Percentiles rank a stretch among this genome's conserved stretches.
Evolutionary conservation across 2,329 filamentous ascomycete genomes (phyloP).

Genomic region (Alternaria dauci): DNA sequence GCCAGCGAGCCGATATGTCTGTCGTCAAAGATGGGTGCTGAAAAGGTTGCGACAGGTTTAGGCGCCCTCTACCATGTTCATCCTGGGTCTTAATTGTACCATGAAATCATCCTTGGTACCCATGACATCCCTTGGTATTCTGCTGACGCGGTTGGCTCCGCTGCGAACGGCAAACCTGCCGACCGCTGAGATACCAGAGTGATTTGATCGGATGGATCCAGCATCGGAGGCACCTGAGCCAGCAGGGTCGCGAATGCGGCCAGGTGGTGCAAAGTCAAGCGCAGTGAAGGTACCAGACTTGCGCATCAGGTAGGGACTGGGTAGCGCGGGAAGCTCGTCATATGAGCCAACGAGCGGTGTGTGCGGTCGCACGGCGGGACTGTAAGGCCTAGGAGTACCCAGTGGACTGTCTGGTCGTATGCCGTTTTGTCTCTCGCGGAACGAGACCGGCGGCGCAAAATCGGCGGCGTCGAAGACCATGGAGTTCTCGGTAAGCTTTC

Average conservation of each 20-base stretch:
- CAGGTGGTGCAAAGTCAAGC: conserved; percentile 82
- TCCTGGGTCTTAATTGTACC: conserved; percentile 64
- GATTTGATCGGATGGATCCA: conserved; percentile 70
- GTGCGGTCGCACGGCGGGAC: conserved; percentile 74
- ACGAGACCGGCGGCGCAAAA: conserved; percentile 78
- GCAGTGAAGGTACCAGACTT: conserved; percentile 81
- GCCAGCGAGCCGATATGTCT: conserved; percentile 41
- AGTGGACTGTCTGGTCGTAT: conserved; percentile 66
- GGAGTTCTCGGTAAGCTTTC: conserved; percentile 82
- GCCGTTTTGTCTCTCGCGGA: conserved; percentile 72
- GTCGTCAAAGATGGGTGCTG: conserved; percentile 19
- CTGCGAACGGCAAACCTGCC: conserved; percentile 75
- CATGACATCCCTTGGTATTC: conserved; percentile 81
- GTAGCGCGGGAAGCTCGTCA: conserved; percentile 84
- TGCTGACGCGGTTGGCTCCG: conserved; percentile 86
- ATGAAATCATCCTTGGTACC: conserved; percentile 76
- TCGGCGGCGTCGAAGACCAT: conserved; percentile 75
- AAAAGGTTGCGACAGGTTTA: conserved; percentile 27
- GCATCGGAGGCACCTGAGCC: conserved; percentile 54
- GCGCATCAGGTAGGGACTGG: conserved; percentile 82
- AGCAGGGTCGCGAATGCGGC: conserved; percentile 67
- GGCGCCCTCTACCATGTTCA: conserved; percentile 57
- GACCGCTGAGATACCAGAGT: conserved; percentile 76
- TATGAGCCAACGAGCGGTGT: conserved; percentile 84
- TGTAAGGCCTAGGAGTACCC: conserved; percentile 71